Evolutionary conservation across 176 grass and related monocot genomes (phyloP).

Genomic region (Puccinellia tenuiflora): DNA sequence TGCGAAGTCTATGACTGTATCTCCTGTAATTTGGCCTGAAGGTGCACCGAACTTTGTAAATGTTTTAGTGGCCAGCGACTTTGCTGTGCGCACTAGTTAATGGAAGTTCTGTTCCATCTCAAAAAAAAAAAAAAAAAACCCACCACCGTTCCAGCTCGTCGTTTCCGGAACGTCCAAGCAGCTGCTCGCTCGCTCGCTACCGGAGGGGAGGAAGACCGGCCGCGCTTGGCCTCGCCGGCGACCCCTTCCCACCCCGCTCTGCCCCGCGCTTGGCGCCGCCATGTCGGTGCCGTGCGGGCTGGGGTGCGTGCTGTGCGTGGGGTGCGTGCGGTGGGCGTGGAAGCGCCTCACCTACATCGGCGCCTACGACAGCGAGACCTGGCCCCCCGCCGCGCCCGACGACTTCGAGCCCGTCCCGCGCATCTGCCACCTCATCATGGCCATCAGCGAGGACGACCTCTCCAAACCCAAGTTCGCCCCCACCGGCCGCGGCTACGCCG

Average conservation of each 20-base stretch:
- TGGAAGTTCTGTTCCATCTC: too few species aligned
- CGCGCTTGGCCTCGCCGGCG: background rate
- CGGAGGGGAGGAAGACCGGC: too few species aligned
- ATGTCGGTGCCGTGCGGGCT: constrained; percentile 96
- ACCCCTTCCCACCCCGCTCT: too few species aligned
- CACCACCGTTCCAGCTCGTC: constrained; percentile 5
- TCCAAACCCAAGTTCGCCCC: constrained; percentile 48
- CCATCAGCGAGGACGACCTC: constrained; percentile 68
- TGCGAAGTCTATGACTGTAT: too few species aligned
- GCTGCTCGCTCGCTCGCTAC: too few species aligned
- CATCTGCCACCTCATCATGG: constrained; percentile 68
- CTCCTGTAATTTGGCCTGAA: too few species aligned
- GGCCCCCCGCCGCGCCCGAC: constrained; percentile 47
- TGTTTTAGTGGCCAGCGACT: too few species aligned
- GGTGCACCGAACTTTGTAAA: too few species aligned
- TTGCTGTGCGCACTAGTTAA: too few species aligned
- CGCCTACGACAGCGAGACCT: constrained; percentile 98
- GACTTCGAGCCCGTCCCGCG: constrained; percentile 87
- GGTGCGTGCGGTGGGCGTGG: constrained; percentile 83
- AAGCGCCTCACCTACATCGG: constrained; percentile 93
- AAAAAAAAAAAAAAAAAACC: too few species aligned
- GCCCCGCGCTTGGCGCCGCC: too few species aligned
- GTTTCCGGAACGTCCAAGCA: background rate
- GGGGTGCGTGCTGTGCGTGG: constrained; percentile 85
- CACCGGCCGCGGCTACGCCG: constrained; percentile 29